A percentile compares a stretch with the other conserved stretches of the same genome.
Conservation (phyloP, 805 yeast genomes). For the Kregervanrija delftensis region DNA sequence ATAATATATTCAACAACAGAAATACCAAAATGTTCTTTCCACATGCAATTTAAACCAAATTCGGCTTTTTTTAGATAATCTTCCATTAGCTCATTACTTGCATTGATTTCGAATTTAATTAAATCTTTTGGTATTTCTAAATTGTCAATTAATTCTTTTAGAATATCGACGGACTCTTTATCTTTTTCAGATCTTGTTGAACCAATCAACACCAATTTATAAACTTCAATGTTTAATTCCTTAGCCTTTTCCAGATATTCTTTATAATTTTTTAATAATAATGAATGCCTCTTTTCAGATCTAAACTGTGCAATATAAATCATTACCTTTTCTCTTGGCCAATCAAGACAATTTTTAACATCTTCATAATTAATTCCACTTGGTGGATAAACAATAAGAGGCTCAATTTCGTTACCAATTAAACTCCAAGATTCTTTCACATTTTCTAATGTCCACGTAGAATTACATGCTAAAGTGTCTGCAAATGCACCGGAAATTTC, state of each 20-base stretch:
- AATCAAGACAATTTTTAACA: constrained; percentile 9
- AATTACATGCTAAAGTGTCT: constrained; percentile 65
- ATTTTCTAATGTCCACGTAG: constrained; percentile 88
- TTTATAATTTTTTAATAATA: constrained; percentile 60
- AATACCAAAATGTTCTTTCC: constrained; percentile 99
- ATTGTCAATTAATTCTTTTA: constrained; percentile 39
- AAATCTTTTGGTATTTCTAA: constrained; percentile 32
- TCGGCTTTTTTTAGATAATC: constrained; percentile 47
- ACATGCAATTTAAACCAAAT: constrained; percentile 91
- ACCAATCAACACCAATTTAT: constrained; percentile 67
- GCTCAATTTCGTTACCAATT: constrained; percentile 24
- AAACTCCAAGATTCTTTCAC: constrained; percentile 56
- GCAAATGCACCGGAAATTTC: constrained; percentile 60
- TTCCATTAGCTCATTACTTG: constrained; percentile 59
- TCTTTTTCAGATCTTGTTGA: constrained; percentile 72
- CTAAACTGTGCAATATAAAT: constrained; percentile 86
- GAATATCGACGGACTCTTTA: constrained; percentile 43
- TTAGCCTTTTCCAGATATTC: constrained; percentile 33
- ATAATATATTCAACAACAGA: constrained; percentile 92
- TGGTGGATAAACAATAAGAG: constrained; percentile 75
- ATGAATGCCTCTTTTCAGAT: constrained; percentile 84
- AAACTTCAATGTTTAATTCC: constrained; percentile 29
- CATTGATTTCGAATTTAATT: constrained; percentile 47
- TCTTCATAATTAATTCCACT: constrained; percentile 47
- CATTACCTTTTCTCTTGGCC: constrained; percentile 32